phyloP scores from a whole-genome alignment of 495 filamentous ascomycete species.

The Oidiodendron maius region DNA sequence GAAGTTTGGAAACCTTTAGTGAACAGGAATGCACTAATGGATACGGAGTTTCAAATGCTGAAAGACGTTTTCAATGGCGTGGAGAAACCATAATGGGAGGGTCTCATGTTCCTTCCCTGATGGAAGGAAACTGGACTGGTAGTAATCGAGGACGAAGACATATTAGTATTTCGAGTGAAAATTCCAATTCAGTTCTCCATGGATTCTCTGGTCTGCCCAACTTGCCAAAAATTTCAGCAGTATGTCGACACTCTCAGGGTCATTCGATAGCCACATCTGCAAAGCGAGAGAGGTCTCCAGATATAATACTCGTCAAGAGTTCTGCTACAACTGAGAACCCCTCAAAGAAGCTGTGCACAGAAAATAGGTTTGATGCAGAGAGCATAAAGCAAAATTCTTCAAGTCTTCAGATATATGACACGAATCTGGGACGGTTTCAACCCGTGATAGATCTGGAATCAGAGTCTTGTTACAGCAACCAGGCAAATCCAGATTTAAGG shows the following conservation, averaged over 20 bases:
- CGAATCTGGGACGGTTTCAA: background rate
- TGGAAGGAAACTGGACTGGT: background rate
- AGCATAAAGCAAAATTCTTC: background rate
- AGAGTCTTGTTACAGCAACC: background rate
- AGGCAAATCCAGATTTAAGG: too few relatives aligned
- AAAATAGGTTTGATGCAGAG: background rate
- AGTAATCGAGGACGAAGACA: background rate
- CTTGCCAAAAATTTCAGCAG: background rate
- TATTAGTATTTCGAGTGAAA: background rate
- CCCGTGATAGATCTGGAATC: background rate
- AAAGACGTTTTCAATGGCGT: conserved; percentile 24
- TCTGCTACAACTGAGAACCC: background rate
- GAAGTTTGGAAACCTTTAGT: conserved; percentile 17
- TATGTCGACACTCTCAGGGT: too few relatives aligned
- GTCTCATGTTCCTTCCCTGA: conserved; percentile 10
- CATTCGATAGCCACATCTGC: too few relatives aligned
- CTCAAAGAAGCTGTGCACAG: background rate
- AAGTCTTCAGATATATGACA: background rate
- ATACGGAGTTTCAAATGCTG: conserved; percentile 12
- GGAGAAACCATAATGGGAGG: conserved; percentile 28
- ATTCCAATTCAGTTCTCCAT: background rate
- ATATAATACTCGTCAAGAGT: background rate
- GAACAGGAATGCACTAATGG: conserved; percentile 16
- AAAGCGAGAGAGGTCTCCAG: background rate
- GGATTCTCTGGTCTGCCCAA: background rate